Evolutionary conservation across 2,329 filamentous ascomycete species (phyloP).

Genomic region (Berkeleyomyces basicola): DNA sequence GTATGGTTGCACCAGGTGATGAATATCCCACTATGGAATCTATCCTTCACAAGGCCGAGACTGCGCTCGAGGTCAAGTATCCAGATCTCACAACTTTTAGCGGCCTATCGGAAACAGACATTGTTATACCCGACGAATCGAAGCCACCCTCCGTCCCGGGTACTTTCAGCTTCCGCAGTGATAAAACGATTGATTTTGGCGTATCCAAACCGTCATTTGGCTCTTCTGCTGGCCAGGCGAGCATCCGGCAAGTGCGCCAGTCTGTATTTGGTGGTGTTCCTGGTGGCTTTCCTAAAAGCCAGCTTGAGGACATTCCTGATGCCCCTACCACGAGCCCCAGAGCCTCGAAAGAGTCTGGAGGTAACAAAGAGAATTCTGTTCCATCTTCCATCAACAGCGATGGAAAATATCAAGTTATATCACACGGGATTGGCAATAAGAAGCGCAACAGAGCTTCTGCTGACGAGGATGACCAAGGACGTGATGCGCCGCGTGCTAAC

Average conservation of each 20-base stretch:
- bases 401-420: slow-evolving; percentile 28
- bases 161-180: slow-evolving; percentile 48
- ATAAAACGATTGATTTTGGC: slow-evolving; percentile 44
- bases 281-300: slow-evolving; percentile 33
- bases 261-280: slow-evolving; percentile 36
- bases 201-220: slow-evolving; percentile 37
- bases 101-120: slow-evolving; percentile 16
- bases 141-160: slow-evolving; percentile 31
- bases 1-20: slow-evolving; percentile 17
- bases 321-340: slow-evolving; percentile 11
- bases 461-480: slow-evolving; percentile 38
- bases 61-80: slow-evolving; percentile 27
- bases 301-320: slow-evolving; percentile 16
- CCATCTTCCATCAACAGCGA: slow-evolving; percentile 21
- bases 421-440: slow-evolving; percentile 49
- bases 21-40: slow-evolving; percentile 22
- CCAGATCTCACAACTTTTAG: slow-evolving; percentile 34
- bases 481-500: slow-evolving; percentile 37
- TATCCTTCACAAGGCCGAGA: slow-evolving; percentile 15
- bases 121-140: slow-evolving; percentile 14
- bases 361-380: slow-evolving; percentile 35
- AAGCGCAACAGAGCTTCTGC: slow-evolving; percentile 43
- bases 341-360: slow-evolving; percentile 22
- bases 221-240: slow-evolving; percentile 39
- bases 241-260: slow-evolving; percentile 40